These are phyloP conservation scores for Carex cristatella DNA, from an alignment of 176 grass and related monocot genomes.

Conservation along the genomic window DNA sequence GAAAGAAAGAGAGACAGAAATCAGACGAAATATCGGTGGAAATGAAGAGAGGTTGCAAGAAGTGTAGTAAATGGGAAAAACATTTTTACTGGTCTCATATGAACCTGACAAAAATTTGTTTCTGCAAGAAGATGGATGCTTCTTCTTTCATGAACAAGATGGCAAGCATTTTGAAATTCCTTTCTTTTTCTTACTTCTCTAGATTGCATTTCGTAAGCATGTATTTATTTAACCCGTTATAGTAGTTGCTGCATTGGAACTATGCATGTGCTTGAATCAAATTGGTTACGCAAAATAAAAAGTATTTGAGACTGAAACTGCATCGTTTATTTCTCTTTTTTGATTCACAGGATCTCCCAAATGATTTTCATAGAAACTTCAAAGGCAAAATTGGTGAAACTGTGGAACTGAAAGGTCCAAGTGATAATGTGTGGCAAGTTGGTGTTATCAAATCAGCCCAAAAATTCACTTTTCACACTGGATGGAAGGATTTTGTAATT, in stretches of 20 bases:
- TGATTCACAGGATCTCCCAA: slow-evolving; percentile 28
- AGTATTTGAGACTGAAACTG: background rate
- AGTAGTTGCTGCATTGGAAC: background rate
- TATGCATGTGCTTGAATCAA: background rate
- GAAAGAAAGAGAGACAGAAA: background rate
- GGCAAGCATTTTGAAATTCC: background rate
- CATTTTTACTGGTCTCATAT: slow-evolving; percentile 7
- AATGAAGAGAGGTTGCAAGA: slow-evolving; percentile 12
- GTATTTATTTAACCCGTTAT: background rate
- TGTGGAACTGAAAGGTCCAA: slow-evolving; percentile 27
- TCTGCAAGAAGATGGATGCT: background rate
- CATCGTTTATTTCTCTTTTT: background rate
- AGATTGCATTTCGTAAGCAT: background rate
- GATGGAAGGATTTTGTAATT: slow-evolving; percentile 48
- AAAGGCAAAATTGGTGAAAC: slow-evolving; percentile 10
- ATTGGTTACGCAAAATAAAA: background rate
- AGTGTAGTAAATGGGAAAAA: background rate
- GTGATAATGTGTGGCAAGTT: slow-evolving; percentile 31
- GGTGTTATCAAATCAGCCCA: background rate
- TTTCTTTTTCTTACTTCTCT: background rate
- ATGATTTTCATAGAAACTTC: slow-evolving; percentile 31
- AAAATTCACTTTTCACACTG: slow-evolving; percentile 24
- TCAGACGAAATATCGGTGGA: background rate
- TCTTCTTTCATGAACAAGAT: background rate
- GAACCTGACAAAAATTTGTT: background rate